Base-by-base conservation (phyloP, 306 rosid genomes). In the Dalbergia cultrata region DNA sequence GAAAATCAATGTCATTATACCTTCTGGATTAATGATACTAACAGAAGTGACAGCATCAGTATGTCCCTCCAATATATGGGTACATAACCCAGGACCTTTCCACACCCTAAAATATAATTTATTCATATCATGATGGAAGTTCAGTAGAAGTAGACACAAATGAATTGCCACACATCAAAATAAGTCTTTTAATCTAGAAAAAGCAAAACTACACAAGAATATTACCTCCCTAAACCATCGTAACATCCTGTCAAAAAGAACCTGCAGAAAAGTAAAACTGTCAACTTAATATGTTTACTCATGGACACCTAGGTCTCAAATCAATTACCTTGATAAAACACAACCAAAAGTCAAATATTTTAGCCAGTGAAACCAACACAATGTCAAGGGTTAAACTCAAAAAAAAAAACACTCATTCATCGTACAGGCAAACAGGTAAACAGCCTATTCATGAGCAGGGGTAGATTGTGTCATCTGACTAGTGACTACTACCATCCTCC, bases 161-260 rank as follows among this genome's bases (percentile, higher is more conserved):
- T 63, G 70, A 81, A 16, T 47, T 54, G 37, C 21, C 41, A 67
- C 34, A 8, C 65, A 65, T 8, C 22, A n/a, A 35, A 74, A 77
- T 73, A 74, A 52, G 57, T 19, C 19, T 70, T 67, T 22, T 73
- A 78, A n/a, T 64, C 43, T 54, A 61, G 56, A 58, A 81, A 26
- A 37, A 77, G 35, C 8, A 67, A 59, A 67, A 66, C 12, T 14
- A 70, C 17, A 37, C 39, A 49, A 50, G 75, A 70, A 1, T 52
- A 58, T 77, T 90, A 93, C 99, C 99, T 95, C 82, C 92, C 99
- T 17, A 90, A 85, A 74, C 92, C 86, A 88, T 95, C 99, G 72
- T 93, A 93, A 65, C 97, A 93, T 43, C 99, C 99, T 6, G 99
- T 95, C 91, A 95, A 85, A 87, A 95, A 82, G 84, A 93, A 91